Conservation (phyloP, 2,329 filamentous ascomycete genomes). For the Cordyceps pruinosa region DNA sequence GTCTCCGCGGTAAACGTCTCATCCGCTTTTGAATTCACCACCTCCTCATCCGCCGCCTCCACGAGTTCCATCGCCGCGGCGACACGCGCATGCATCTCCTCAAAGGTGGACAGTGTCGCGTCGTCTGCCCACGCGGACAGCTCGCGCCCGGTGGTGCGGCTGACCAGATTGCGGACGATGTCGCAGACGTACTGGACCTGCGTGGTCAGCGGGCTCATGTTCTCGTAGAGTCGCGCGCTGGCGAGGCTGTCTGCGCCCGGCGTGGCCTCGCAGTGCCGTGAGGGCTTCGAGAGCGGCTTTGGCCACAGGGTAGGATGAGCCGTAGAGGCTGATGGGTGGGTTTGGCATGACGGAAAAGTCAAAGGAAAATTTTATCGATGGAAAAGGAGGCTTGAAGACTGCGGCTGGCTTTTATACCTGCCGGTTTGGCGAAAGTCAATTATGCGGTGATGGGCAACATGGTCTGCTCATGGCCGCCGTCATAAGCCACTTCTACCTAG, state of each 20-base stretch:
- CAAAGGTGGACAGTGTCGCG: neutral
- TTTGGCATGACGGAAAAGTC: neutral
- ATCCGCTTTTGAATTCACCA: neutral
- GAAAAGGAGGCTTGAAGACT: too few species aligned
- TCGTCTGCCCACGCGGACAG: neutral
- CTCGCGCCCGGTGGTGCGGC: slow-evolving; percentile 9
- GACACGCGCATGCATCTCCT: neutral
- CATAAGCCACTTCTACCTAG: too few species aligned
- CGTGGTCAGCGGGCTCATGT: slow-evolving; percentile 23
- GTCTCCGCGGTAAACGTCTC: slow-evolving; percentile 4
- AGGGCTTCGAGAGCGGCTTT: neutral
- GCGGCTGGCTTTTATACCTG: neutral
- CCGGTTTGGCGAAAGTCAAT: too few species aligned
- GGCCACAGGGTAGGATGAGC: slow-evolving; percentile 1
- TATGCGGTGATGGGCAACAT: too few species aligned
- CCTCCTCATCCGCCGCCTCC: neutral
- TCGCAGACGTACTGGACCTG: slow-evolving; percentile 21
- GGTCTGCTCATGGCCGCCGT: too few species aligned
- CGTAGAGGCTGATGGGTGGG: slow-evolving; percentile 1
- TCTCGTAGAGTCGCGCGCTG: slow-evolving; percentile 15
- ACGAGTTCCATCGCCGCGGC: neutral
- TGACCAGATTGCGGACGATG: slow-evolving; percentile 15
- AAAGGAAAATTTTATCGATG: neutral
- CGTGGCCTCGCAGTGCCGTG: neutral
- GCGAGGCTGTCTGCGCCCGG: neutral